Base-by-base conservation (phyloP, 129 eudicot genomes). In the carrot (Daucus carota) region DNA sequence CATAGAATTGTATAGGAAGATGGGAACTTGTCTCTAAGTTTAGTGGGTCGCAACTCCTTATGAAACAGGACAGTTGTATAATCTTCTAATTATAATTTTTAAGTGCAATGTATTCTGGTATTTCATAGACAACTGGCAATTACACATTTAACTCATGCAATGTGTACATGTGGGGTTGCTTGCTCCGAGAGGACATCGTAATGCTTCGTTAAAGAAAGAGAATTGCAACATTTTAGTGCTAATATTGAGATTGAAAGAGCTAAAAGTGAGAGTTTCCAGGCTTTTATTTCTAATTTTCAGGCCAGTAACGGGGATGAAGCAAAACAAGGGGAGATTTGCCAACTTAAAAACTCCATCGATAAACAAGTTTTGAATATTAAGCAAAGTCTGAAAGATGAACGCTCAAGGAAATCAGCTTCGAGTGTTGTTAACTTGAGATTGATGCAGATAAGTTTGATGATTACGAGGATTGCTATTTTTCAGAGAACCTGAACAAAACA, bases 281-380 rank as follows among this genome's bases (percentile, higher is more conserved):
- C 71, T 40, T 75, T 67, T 40, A 26, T 73, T 60, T 13, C 38
- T 45, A 46, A 54, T 10, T 32, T 43, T 48, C 26, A 77, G 65
- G 77, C 38, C 17, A 44, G 24, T 41, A 40, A 47, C 36, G 66
- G 38, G 8, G 76, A 73, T 80, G 76, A 41, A 66, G 40, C 44
- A 2, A 48, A 63, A 31, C 75, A 76, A 47, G 85, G 72, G n/a
- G 83, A 80, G 36, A 69, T 84, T 16, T 32, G 67, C 5, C 81
- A 78, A 40, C 43, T 84, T 68, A 84, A 78, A 72, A 57, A 71
- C 22, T 77, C 87, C 0, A 80, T 81, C 33, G 85, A 80, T 80
- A 75, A 74, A 52, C 83, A 75, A 62, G 82, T 89, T 47, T 73
- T 33, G 82, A 72, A 50, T 68, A 85, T 79, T 16, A 89, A 85